Base-by-base conservation (phyloP, 352 stramenopile species). In the Phytophthora pistaciae region DNA sequence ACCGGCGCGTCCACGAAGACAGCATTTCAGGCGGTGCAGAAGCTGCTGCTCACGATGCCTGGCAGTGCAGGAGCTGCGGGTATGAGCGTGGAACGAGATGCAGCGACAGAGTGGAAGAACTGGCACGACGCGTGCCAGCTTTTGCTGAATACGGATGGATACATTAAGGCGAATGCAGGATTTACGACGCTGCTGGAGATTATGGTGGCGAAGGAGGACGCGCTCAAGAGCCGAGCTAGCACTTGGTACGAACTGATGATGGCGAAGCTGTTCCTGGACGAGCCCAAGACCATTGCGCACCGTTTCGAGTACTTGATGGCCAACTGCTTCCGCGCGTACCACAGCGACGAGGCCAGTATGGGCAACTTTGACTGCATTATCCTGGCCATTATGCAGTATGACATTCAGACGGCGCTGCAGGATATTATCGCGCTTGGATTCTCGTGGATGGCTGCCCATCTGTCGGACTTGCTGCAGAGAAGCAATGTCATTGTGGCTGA, bases 191-290 rank as follows among this genome's bases (percentile, higher is more conserved):
- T 95, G 55, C 53, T 95, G 21, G 60, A 86, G 14, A 74, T 94
- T 52, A 82, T 95, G 66, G 61, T 64, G 2, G 83, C 82, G 10
- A 80, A 94, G 18, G 72, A 85, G 20, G 66, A 84, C 7, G 77
- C 72, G 13, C 69, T 94, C 21, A 76, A 74, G 20, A 46, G 57
- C 9, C 68, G 84, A 33, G 85, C 83, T 5, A 66, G 23, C 14
- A 84, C 78, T 50, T 96, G 88, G 88, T 93, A 89, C 70, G 84
- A 93, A 72, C 78, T 93, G 16, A 93, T 94, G 82, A 88, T 93
- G 79, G 88, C 88, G n/a, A 73, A 77, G 23, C 72, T 93, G 31
- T 85, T 93, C 20, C 69, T 96, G 18, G 82, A 94, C 14, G 87
- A 93, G 53, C 85, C 88, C 21, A 96, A 93, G 76, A 77, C 76